Percentiles rank a stretch among this genome's conserved stretches.
These are phyloP conservation scores for Amanita exitialis DNA, from an alignment of 768 basidiomycete species.

Conservation along the genomic window DNA sequence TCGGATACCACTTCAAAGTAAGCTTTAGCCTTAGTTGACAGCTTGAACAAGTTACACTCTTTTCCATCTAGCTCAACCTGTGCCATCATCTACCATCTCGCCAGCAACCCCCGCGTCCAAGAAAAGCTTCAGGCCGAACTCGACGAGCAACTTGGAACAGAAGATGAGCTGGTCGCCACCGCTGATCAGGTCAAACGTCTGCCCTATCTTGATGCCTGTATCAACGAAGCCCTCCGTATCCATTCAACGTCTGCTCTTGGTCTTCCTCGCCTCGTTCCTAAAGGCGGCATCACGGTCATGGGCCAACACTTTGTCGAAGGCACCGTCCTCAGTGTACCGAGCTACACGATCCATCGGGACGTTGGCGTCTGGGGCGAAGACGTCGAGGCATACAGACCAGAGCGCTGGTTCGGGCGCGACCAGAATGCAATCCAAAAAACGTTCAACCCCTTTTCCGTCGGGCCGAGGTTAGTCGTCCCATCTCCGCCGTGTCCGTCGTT, in stretches of 20 bases:
- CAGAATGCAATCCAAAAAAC: constrained; percentile 50
- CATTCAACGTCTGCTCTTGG: constrained; percentile 83
- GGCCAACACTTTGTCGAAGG: constrained; percentile 61
- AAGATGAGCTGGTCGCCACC: constrained; percentile 51
- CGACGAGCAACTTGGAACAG: constrained; percentile 42
- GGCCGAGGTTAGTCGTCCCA: constrained; percentile 49
- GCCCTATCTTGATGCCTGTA: constrained; percentile 77
- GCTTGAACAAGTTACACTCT: background rate
- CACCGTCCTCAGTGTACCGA: constrained; percentile 72
- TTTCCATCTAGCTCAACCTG: constrained; percentile 60
- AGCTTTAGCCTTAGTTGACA: constrained; percentile 13
- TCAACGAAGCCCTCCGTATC: constrained; percentile 77
- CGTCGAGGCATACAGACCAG: constrained; percentile 63
- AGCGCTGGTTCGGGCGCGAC: constrained; percentile 77
- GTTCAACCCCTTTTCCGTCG: constrained; percentile 82
- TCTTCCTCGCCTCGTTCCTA: constrained; percentile 69
- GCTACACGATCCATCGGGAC: constrained; percentile 77
- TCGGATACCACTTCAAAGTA: constrained; percentile 93
- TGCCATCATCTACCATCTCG: constrained; percentile 81
- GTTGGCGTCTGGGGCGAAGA: constrained; percentile 69
- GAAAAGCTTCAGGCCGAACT: constrained; percentile 71
- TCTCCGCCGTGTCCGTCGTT: background rate
- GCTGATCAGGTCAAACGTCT: constrained; percentile 64
- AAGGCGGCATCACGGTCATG: constrained; percentile 55
- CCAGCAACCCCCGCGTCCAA: constrained; percentile 53